A percentile compares a stretch with the other conserved stretches of the same genome.
These are phyloP conservation scores for Phragmites australis DNA, from an alignment of 176 grass and related monocot species.

Conservation along the genomic window DNA sequence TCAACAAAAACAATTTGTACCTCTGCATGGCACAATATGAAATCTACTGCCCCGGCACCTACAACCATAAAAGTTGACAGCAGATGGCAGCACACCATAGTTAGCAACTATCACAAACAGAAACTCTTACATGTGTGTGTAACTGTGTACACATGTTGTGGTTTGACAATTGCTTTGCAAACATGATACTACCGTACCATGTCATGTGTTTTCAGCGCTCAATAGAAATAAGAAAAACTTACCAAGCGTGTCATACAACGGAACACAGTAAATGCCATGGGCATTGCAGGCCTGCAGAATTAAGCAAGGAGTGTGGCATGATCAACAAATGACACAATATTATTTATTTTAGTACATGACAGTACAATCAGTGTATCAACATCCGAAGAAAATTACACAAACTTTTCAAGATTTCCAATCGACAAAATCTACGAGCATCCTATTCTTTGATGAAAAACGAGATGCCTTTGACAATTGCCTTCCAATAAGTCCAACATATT, in stretches of 20 bases:
- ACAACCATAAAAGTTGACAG: conserved; percentile 23
- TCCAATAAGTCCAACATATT: background rate
- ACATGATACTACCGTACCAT: conserved; percentile 12
- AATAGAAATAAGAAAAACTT: conserved; percentile 35
- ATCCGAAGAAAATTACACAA: background rate
- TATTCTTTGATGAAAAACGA: no score
- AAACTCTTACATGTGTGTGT: background rate
- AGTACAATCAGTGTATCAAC: background rate
- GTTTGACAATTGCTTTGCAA: conserved; percentile 19
- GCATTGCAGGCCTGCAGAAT: conserved; percentile 81
- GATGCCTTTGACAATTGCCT: background rate
- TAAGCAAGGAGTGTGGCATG: conserved; percentile 27
- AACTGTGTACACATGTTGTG: background rate
- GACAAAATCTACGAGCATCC: no score
- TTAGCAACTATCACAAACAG: conserved; percentile 8
- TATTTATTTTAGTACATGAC: background rate
- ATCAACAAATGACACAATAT: no score
- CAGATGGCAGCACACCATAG: background rate
- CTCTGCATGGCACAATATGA: conserved; percentile 91
- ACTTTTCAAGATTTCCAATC: background rate
- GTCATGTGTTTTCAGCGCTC: background rate
- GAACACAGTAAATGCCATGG: conserved; percentile 92
- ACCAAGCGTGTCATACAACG: conserved; percentile 97
- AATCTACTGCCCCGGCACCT: conserved; percentile 91
- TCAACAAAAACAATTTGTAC: conserved; percentile 87